Conservation (phyloP, 805 yeast genomes). For the Lipomyces yamanashiensis region DNA sequence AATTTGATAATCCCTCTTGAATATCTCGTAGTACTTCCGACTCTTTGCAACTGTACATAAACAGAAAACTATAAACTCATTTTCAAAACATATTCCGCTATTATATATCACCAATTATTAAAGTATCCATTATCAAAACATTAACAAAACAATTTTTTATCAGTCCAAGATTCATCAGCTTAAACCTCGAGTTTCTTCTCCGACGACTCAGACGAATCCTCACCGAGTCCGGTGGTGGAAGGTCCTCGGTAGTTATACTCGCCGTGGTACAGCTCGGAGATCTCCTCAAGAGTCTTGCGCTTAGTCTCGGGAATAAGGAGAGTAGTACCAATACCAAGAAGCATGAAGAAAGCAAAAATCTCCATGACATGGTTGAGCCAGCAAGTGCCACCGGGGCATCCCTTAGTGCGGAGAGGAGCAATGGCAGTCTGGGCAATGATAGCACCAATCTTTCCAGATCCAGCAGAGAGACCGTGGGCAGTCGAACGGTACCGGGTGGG, state of each 20-base stretch:
- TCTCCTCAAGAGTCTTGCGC: conserved; percentile 86
- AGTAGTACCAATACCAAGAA: conserved; percentile 70
- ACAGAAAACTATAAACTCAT: not conserved
- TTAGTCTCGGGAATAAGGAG: conserved; percentile 85
- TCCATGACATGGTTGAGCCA: conserved; percentile 92
- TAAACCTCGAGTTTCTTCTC: conserved; percentile 25
- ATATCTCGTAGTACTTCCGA: no score
- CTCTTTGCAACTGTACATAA: not conserved
- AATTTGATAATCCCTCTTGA: no score
- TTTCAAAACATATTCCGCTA: not conserved
- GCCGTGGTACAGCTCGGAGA: conserved; percentile 79
- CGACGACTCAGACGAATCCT: conserved; percentile 11
- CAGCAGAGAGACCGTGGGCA: conserved; percentile 95
- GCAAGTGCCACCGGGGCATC: conserved; percentile 73
- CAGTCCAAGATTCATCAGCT: not conserved
- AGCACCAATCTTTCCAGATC: conserved; percentile 90
- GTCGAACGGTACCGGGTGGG: conserved; percentile 96
- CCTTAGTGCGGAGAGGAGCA: conserved; percentile 77
- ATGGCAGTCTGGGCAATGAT: conserved; percentile 63
- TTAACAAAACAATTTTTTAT: not conserved
- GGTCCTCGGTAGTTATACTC: conserved; percentile 47
- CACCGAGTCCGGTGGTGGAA: conserved; percentile 2
- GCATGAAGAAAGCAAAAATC: conserved; percentile 90
- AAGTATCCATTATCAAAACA: not conserved
- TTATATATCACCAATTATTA: not conserved